Evolutionary conservation across 2,329 filamentous ascomycete genomes (phyloP), one percentile per base, ranked within the genome.

Genomic region (Clonostachys byssicola): DNA sequence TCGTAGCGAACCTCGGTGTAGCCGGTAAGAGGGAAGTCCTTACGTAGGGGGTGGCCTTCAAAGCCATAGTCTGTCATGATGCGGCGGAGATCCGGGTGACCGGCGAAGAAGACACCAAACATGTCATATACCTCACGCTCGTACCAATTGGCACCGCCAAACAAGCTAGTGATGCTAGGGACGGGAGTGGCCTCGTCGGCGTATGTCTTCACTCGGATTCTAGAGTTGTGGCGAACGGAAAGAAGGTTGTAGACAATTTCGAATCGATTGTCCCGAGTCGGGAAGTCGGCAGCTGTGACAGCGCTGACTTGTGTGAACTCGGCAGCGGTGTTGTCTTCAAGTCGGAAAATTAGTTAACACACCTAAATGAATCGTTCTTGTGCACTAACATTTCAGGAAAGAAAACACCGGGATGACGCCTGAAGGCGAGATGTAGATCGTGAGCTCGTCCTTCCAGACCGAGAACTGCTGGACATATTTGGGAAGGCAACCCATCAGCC

Each of bases 31-130:
- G 94, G 94, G 75, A 99, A 99, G 66, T 99, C 94, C 76, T 99
- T 99, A 64, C 95, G 83, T 64, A 99, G 74, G 40, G 94, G 94
- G 73, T 99, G 94, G 46, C 94, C 94, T 68, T 99, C 95, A 63
- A 99, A 99, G 46, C 94, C 94, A 68, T 99, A 99, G 68, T 99
- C 94, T 55, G 94, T 99, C 92, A 99, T 95, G 74, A 99, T 97
- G 58, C 94, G 84, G 67, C 94, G 85, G 59, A 99, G 77, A 73
- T 99, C 95, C 38, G 94, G 94, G 75, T 99, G 94, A 52, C 87
- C 90, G 47, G 86, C 79, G 72, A 99, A 99, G 78, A 97, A 96
- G 56, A 99, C 91, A 54, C 94, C 94, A 64, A 95, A 99, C 61
- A 99, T 71, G 70, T 99, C 94, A 72, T 97, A 97, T 20, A 95